phyloP scores from a whole-genome alignment of 2,329 filamentous ascomycete species.

The Fusarium nanum region DNA sequence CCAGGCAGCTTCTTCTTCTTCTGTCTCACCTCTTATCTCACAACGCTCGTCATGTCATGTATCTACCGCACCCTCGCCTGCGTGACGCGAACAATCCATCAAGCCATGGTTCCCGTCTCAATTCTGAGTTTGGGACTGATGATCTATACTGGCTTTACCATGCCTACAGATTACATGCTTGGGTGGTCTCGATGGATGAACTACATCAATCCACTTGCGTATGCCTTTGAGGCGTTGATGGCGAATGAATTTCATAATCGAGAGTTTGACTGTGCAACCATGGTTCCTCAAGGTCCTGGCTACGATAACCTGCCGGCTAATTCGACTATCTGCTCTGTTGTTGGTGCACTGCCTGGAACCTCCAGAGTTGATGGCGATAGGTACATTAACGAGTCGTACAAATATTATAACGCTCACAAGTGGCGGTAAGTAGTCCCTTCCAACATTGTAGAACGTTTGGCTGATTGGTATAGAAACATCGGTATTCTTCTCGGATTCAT shows the following conservation, averaged over 20 bases:
- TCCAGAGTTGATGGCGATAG: constrained; percentile 68
- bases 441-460: fast-evolving
- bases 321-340: constrained; percentile 64
- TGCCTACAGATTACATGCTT: constrained; percentile 45
- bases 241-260: constrained; percentile 57
- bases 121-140: constrained; percentile 63
- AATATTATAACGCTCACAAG: constrained; percentile 67
- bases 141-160: constrained; percentile 57
- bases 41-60: constrained; percentile 47
- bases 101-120: constrained; percentile 63
- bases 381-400: constrained; percentile 67
- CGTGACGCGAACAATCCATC: constrained; percentile 46
- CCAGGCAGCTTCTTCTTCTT: constrained; percentile 72
- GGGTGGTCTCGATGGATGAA: constrained; percentile 67
- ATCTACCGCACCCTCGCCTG: constrained; percentile 48
- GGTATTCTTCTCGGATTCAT: constrained; percentile 75
- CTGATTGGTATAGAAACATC: constrained; percentile 63
- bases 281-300: constrained; percentile 55
- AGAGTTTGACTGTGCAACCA: constrained; percentile 65
- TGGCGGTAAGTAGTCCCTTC: constrained; percentile 55
- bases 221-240: constrained; percentile 54
- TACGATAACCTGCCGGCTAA: constrained; percentile 55
- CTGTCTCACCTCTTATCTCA: constrained; percentile 55
- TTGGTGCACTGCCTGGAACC: constrained; percentile 66
- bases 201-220: constrained; percentile 71